Evolutionary conservation across 352 stramenopile species (phyloP), one percentile per base, ranked within the genome.

Genomic region (Phytophthora meadii): DNA sequence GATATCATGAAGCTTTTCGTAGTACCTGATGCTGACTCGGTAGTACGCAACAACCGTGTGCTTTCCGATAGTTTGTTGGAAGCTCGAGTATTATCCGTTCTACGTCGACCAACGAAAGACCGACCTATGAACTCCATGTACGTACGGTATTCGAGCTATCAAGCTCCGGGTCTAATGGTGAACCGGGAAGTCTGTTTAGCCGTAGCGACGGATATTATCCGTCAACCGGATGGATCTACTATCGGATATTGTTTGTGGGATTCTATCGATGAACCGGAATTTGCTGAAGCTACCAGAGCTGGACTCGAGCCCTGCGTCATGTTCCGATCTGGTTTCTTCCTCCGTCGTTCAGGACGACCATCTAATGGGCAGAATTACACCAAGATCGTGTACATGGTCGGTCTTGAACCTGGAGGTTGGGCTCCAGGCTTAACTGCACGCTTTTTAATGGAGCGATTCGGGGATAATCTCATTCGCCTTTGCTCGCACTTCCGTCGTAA

Each of bases 191-290:
- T 78, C 40, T 77, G 70, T 39, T 28, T 76, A 22, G 60, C 69
- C 12, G 56, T 76, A 19, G 71, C 76, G 22, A 83, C 75, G 2
- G 70, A 83, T 9, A 53, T 75, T 36, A 69, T 81, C 40, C 59
- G 19, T 5, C 66, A 79, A 49, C 45, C 74, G 28, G 62, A 84
- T 39, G 74, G 76, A 15, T 79, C 78, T 1, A 83, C 71, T 0
- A 77, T 87, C 39, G 81, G 76, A 50, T 89, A 87, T 53, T 87
- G 81, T 53, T 69, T 89, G 11, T 87, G 78, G 81, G 76, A 89
- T 53, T 87, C 78, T 8, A 70, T 89, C 32, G 69, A 86, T 17
- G 67, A 75, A 14, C 57, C 50, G 2, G 65, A 74, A 42, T 79
- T 82, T 17, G 53, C 47, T 1, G 36, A 61, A 14, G 51, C 42